Conservation (phyloP, 1,284 basidiomycete species). For the Thelephora terrestris region DNA sequence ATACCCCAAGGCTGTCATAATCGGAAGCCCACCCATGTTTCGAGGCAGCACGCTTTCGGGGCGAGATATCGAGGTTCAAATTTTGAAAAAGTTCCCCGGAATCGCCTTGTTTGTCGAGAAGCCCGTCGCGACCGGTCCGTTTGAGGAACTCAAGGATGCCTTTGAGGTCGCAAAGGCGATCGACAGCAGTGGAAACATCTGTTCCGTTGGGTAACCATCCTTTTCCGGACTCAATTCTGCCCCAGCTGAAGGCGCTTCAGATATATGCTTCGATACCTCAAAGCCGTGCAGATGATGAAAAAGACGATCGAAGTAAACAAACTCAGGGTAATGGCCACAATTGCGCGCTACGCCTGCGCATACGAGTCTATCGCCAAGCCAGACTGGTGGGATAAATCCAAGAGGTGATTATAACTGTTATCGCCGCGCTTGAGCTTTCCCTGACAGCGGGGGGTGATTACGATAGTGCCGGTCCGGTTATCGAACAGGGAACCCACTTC, state of each 20-base stretch:
- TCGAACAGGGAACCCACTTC: slow-evolving; percentile 95
- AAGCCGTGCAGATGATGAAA: slow-evolving; percentile 97
- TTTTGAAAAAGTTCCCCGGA: slow-evolving; percentile 84
- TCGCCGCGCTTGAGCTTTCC: background rate
- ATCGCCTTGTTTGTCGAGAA: slow-evolving; percentile 95
- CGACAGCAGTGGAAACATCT: slow-evolving; percentile 61
- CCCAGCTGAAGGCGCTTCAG: slow-evolving; percentile 23
- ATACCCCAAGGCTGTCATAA: slow-evolving; percentile 68
- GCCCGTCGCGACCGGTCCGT: slow-evolving; percentile 81
- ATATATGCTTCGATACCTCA: slow-evolving; percentile 89
- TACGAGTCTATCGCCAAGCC: slow-evolving; percentile 86
- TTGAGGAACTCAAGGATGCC: slow-evolving; percentile 55
- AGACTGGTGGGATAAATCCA: slow-evolving; percentile 98
- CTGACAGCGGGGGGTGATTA: no score
- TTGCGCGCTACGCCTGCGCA: slow-evolving; percentile 92
- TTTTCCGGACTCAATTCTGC: background rate
- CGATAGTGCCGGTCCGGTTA: slow-evolving; percentile 74
- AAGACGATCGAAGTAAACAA: slow-evolving; percentile 91
- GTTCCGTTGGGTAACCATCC: slow-evolving; percentile 73
- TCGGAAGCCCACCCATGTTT: slow-evolving; percentile 92
- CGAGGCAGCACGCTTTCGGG: slow-evolving; percentile 73
- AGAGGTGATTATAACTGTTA: slow-evolving; percentile 37
- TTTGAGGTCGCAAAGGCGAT: slow-evolving; percentile 63
- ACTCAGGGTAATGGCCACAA: slow-evolving; percentile 94
- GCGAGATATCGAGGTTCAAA: slow-evolving; percentile 84